phyloP scores from a whole-genome alignment of 352 stramenopile genomes.

The Globisporangium barbulae region DNA sequence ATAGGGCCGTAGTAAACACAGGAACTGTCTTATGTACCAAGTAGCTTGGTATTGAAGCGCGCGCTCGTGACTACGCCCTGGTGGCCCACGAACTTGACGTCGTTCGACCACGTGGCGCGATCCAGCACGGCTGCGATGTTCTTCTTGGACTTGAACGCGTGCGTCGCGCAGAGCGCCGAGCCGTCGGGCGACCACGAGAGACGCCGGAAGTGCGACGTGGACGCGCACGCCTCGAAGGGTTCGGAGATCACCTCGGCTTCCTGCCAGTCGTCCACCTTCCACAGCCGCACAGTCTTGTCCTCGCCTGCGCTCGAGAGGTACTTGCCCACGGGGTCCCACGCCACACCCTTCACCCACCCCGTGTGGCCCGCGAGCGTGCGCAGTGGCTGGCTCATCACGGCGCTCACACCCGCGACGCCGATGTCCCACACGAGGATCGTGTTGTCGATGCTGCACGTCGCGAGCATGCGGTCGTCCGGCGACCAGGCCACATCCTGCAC shows the following conservation, averaged over 20 bases:
- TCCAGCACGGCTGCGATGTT: constrained; percentile 80
- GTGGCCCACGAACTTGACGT: constrained; percentile 86
- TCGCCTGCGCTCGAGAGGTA: constrained; percentile 85
- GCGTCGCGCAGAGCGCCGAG: constrained; percentile 73
- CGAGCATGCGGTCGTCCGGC: constrained; percentile 82
- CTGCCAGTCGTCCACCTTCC: constrained; percentile 81
- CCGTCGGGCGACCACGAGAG: constrained; percentile 85
- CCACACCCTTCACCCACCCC: constrained; percentile 85
- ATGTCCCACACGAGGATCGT: constrained; percentile 87
- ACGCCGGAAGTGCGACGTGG: constrained; percentile 79
- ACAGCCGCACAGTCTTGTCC: constrained; percentile 85
- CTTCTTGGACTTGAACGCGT: constrained; percentile 87
- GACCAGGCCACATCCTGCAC: constrained; percentile 86
- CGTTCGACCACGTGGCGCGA: constrained; percentile 72
- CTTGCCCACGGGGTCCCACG: constrained; percentile 87
- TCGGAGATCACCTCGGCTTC: constrained; percentile 56
- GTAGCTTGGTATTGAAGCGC: constrained; percentile 81
- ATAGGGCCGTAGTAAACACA: background rate
- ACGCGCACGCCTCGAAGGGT: constrained; percentile 75
- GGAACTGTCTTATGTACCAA: constrained; percentile 26
- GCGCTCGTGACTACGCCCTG: constrained; percentile 72
- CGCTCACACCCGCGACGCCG: constrained; percentile 37
- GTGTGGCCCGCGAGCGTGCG: constrained; percentile 77
- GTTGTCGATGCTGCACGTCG: constrained; percentile 89
- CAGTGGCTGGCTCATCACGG: constrained; percentile 79